Conservation (phyloP, 23 red algal species). For the Gracilaria gracilis region DNA sequence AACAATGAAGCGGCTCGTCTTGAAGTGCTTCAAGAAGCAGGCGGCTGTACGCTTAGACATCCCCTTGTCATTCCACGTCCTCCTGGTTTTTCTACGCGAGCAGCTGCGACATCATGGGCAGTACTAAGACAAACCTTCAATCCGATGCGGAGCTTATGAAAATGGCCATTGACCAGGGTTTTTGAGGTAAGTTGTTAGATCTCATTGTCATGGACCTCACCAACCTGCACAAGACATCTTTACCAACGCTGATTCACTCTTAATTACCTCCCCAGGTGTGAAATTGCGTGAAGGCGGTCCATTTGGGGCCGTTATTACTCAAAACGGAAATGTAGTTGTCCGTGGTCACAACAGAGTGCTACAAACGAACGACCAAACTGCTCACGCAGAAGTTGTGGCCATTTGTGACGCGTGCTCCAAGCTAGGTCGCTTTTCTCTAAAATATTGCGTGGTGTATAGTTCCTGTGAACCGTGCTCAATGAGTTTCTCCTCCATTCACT, state of each 20-base stretch:
- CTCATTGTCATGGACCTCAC: neutral
- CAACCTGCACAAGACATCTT: neutral
- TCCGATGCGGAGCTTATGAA: neutral
- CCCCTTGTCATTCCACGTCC: too few species aligned
- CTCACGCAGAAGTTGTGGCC: constrained; percentile 92
- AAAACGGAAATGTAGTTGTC: constrained; percentile 62
- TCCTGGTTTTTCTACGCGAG: neutral
- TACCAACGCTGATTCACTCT: neutral
- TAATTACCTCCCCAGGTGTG: constrained; percentile 42
- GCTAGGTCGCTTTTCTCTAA: constrained; percentile 69
- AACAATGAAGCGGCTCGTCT: too few species aligned
- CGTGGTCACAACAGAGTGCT: constrained; percentile 81
- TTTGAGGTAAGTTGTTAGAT: neutral
- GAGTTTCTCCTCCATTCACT: constrained; percentile 82
- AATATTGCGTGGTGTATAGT: constrained; percentile 85
- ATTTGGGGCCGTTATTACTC: constrained; percentile 86
- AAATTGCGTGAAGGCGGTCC: constrained; percentile 74
- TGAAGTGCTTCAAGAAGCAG: too few species aligned
- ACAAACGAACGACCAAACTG: constrained; percentile 83
- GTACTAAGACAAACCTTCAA: neutral
- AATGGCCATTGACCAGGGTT: constrained; percentile 15
- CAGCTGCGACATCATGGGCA: neutral
- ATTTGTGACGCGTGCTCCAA: constrained; percentile 77
- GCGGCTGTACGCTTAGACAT: too few species aligned
- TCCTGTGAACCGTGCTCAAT: constrained; percentile 96